These are phyloP conservation scores for Penicillium sclerotiorum DNA, from an alignment of 2,329 filamentous ascomycete genomes.

Conservation along the genomic window DNA sequence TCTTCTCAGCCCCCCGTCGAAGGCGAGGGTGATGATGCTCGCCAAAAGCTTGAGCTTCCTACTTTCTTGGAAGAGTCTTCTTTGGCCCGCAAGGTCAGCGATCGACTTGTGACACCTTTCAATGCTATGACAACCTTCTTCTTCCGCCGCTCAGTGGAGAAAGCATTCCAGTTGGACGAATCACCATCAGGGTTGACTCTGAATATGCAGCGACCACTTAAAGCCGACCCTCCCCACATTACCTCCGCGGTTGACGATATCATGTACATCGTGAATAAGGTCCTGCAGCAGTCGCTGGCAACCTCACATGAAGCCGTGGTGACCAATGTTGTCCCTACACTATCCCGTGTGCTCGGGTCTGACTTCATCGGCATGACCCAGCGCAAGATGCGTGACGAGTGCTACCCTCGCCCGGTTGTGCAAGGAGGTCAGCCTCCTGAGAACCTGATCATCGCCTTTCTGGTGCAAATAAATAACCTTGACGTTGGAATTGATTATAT, in stretches of 20 bases:
- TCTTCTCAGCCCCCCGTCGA: conserved; percentile 14
- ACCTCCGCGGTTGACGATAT: conserved; percentile 96
- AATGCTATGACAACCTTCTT: conserved; percentile 95
- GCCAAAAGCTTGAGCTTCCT: conserved; percentile 66
- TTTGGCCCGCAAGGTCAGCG: conserved; percentile 74
- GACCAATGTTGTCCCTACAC: conserved; percentile 73
- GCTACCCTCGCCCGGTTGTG: conserved; percentile 77
- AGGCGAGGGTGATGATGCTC: conserved; percentile 58
- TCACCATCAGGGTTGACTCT: conserved; percentile 77
- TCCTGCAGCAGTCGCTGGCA: conserved; percentile 81
- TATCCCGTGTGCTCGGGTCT: conserved; percentile 77
- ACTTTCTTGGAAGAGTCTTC: conserved; percentile 77
- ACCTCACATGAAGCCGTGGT: conserved; percentile 82
- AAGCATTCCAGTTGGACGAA: conserved; percentile 96
- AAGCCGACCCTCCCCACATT: conserved; percentile 83
- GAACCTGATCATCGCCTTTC: conserved; percentile 82
- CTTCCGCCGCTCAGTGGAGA: conserved; percentile 93
- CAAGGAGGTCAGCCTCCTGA: conserved; percentile 85
- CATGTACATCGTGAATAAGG: conserved; percentile 97
- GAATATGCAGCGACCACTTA: conserved; percentile 70
- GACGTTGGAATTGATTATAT: conserved; percentile 92
- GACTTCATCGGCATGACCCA: conserved; percentile 98
- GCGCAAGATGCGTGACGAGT: conserved; percentile 95
- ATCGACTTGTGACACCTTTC: conserved; percentile 77
- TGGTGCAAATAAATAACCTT: conserved; percentile 93